A percentile compares a stretch with the other conserved stretches of the same genome.
These are phyloP conservation scores for Dactylis glomerata DNA, from an alignment of 176 grass and related monocot species.

Conservation along the genomic window DNA sequence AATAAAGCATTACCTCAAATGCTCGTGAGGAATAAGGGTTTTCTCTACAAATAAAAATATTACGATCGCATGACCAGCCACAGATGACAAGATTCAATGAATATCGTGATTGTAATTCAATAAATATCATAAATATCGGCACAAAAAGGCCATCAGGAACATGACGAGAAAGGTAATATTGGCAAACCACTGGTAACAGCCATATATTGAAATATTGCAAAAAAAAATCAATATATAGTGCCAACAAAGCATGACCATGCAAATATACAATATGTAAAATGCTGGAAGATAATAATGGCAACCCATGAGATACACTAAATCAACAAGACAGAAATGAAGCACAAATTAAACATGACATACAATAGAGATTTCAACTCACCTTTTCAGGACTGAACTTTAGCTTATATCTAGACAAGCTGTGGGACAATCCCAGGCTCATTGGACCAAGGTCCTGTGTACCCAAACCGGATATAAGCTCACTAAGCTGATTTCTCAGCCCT, in stretches of 20 bases:
- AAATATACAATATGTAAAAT: background rate
- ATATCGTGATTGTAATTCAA: background rate
- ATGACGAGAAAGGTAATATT: background rate
- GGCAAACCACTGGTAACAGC: background rate
- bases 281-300: background rate
- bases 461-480: constrained; percentile 83
- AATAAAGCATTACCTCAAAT: background rate
- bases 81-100: background rate
- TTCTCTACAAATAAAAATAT: background rate
- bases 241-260: background rate
- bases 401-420: constrained; percentile 95
- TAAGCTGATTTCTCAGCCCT: constrained; percentile 77
- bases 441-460: constrained; percentile 80
- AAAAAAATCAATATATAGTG: background rate
- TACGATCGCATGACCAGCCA: background rate
- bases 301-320: background rate
- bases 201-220: background rate
- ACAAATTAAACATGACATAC: background rate
- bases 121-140: background rate
- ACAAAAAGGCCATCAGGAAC: background rate
- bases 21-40: background rate
- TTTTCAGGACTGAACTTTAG: constrained; percentile 98
- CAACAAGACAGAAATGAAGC: background rate
- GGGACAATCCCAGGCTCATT: constrained; percentile 87
- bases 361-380: constrained; percentile 32